phyloP scores from a whole-genome alignment of 2,329 filamentous ascomycete species.

The Cyclaneusma minus region DNA sequence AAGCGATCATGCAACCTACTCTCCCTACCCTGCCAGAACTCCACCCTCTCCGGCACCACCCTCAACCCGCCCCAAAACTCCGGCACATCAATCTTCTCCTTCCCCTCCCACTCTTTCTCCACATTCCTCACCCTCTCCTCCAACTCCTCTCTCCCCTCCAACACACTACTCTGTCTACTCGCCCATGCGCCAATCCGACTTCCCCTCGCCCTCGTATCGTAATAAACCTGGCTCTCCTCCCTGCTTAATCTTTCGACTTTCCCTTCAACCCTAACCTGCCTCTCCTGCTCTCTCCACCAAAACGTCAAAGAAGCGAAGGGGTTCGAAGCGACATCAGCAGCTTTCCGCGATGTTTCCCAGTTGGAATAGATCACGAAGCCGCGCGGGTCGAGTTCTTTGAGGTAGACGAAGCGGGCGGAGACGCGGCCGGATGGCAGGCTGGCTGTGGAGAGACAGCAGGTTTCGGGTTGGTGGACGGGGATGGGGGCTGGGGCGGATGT shows the following conservation, averaged over 20 bases:
- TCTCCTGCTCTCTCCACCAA: constrained; percentile 74
- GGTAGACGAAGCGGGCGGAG: constrained; percentile 73
- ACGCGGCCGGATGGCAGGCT: constrained; percentile 71
- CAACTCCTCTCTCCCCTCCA: constrained; percentile 56
- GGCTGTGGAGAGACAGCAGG: constrained; percentile 76
- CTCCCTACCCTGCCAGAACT: constrained; percentile 92
- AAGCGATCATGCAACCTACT: constrained; percentile 91
- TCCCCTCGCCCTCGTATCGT: constrained; percentile 56
- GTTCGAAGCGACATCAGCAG: constrained; percentile 55
- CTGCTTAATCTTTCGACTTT: constrained; percentile 44
- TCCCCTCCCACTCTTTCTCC: constrained; percentile 58
- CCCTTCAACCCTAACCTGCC: constrained; percentile 86
- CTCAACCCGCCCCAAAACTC: constrained; percentile 90
- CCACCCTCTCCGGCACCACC: constrained; percentile 69
- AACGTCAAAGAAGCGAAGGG: constrained; percentile 73
- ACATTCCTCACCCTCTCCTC: constrained; percentile 65
- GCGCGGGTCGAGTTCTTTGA: constrained; percentile 74
- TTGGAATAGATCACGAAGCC: constrained; percentile 94
- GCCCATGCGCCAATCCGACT: constrained; percentile 87
- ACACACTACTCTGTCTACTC: constrained; percentile 68
- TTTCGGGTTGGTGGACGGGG: constrained; percentile 64
- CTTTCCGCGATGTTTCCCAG: constrained; percentile 62
- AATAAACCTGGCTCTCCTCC: constrained; percentile 60
- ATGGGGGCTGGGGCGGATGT: no score
- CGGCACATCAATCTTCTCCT: constrained; percentile 74